phyloP scores from a whole-genome alignment of 768 basidiomycete genomes.

The Phlebiopsis flavidoalba region DNA sequence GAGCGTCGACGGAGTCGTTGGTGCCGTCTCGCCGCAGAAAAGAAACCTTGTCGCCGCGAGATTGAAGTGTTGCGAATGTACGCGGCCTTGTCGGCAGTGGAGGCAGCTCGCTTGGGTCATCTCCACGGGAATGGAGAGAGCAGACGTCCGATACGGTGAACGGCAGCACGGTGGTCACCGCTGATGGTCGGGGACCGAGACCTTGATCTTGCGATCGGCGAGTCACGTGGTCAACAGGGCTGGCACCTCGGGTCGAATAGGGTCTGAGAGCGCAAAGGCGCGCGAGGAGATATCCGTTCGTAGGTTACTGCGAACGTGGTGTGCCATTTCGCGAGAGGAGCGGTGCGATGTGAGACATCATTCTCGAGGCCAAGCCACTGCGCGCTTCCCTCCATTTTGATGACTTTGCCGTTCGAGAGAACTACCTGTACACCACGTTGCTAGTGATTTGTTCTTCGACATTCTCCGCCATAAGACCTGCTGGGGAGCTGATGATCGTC shows the following conservation, averaged over 20 bases:
- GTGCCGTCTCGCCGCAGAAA: conserved; percentile 50
- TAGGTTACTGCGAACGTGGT: conserved; percentile 38
- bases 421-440: conserved; percentile 33
- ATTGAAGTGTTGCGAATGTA: conserved; percentile 26
- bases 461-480: conserved; percentile 16
- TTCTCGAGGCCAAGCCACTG: conserved; percentile 26
- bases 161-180: conserved; percentile 44
- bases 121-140: conserved; percentile 33
- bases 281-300: conserved; percentile 21
- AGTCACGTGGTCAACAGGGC: conserved; percentile 34
- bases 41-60: conserved; percentile 27
- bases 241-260: conserved; percentile 35
- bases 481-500: conserved; percentile 16
- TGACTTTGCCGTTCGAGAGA: conserved; percentile 24
- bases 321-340: conserved; percentile 33
- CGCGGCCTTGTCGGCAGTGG: conserved; percentile 41
- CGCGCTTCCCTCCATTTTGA: conserved; percentile 34
- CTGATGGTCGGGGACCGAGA: conserved; percentile 47
- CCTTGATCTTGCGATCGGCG: conserved; percentile 28
- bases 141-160: conserved; percentile 33
- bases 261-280: conserved; percentile 40
- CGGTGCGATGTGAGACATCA: conserved; percentile 27
- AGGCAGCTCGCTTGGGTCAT: conserved; percentile 37
- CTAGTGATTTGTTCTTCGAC: conserved; percentile 31
- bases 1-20: conserved; percentile 48